phyloP scores from a whole-genome alignment of 2,329 filamentous ascomycete species.

The Neoarthrinium moseri region DNA sequence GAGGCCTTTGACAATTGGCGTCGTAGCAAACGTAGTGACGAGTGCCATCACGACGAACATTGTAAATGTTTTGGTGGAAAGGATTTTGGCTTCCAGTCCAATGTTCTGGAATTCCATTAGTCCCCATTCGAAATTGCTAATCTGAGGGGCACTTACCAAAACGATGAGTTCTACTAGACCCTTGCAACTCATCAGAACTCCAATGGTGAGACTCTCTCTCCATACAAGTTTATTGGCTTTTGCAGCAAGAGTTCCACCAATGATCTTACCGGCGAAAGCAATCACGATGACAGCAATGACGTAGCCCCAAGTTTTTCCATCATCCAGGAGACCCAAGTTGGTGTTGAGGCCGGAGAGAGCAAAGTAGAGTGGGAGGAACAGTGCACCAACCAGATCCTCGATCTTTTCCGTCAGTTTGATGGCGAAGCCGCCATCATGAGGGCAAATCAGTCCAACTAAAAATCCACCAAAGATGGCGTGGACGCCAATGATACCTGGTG shows the following conservation, averaged over 20 bases:
- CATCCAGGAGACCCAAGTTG: slow-evolving; percentile 79
- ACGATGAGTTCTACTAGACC: slow-evolving; percentile 93
- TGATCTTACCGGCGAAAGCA: slow-evolving; percentile 82
- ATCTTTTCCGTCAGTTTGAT: slow-evolving; percentile 93
- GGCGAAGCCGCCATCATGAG: slow-evolving; percentile 84
- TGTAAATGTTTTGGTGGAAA: slow-evolving; percentile 70
- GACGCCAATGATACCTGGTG: slow-evolving; percentile 81
- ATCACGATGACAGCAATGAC: slow-evolving; percentile 79
- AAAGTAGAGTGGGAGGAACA: slow-evolving; percentile 91
- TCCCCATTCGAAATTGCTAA: too few species aligned
- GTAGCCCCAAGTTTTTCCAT: slow-evolving; percentile 84
- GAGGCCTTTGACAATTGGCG: slow-evolving; percentile 63
- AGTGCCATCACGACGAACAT: slow-evolving; percentile 85
- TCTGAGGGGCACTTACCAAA: slow-evolving; percentile 66
- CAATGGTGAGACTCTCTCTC: slow-evolving; percentile 87
- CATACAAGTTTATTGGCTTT: slow-evolving; percentile 75
- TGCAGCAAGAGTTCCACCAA: slow-evolving; percentile 78
- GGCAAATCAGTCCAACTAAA: slow-evolving; percentile 83
- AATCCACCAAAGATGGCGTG: slow-evolving; percentile 96
- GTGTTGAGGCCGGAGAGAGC: slow-evolving; percentile 88
- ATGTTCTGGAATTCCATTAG: slow-evolving; percentile 58
- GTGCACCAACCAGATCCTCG: slow-evolving; percentile 80
- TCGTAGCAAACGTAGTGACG: slow-evolving; percentile 71
- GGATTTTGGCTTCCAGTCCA: slow-evolving; percentile 69
- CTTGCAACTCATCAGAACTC: slow-evolving; percentile 93